Base-by-base conservation (phyloP, 768 basidiomycete genomes). In the Lactifluus hygrophoroides region DNA sequence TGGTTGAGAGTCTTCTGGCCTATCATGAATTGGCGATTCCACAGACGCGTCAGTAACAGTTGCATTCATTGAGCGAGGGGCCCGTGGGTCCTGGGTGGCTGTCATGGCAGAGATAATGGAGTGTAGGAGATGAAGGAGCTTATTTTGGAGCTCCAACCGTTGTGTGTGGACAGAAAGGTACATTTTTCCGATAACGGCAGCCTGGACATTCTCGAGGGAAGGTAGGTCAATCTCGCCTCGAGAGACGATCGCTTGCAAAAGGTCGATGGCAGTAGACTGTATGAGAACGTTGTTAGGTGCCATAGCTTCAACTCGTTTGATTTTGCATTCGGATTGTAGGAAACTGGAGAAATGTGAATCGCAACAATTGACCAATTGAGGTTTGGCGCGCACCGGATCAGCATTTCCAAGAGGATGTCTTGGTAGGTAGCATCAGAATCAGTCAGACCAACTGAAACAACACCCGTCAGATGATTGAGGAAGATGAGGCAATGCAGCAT, bases 111-210 rank as follows among this genome's bases (percentile, higher is more conserved):
- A 85, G 42, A 94, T 83, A 32, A 93, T 74, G 0, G 90, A 86
- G 67, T 97, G 94, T 0, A 98, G 79, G 13, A 95, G 81, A 67
- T 94, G 92, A 3, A 98, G 79, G 49, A 95, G 80, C 69, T 94
- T 95, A 76, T 90, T 94, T 74, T 98, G 96, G 14, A 94, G 76
- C 66, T 95, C 89, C 40, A 93, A 79, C 35, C 84, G 78, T 38
- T 72, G 74, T 21, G 75, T 73, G 67, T 94, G 88, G 32, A 96
- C 75, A 46, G 78, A 84, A 48, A 80, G 75, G 69, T 82, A 93
- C 1, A 95, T 77, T 69, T 90, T 91, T 46, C 79, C 79, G 27
- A 93, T 76, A 45, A 95, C 76, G 7, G 78, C 77, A 5, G 82
- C 78, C 68, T 94, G 88, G 44, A 94, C 75, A 23, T 74, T 74